Percentiles rank a stretch among this genome's conserved stretches.
These are phyloP conservation scores for Ganoderma lingzhi DNA, from an alignment of 1,284 basidiomycete species.

Conservation along the genomic window DNA sequence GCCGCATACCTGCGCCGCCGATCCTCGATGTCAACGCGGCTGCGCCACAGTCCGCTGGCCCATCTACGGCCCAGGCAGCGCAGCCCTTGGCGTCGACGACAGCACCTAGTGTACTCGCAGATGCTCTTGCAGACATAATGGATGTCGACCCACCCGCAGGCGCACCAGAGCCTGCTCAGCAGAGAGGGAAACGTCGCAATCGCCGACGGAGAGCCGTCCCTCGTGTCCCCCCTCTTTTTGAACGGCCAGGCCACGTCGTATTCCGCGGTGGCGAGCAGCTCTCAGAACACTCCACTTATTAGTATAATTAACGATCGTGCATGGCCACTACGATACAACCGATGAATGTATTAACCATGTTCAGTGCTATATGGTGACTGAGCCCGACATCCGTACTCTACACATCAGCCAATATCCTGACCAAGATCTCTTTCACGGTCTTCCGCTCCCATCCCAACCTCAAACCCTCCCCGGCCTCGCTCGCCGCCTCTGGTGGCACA, in stretches of 20 bases:
- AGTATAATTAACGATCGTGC: background rate
- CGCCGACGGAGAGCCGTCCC: constrained; percentile 31
- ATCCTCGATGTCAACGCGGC: constrained; percentile 31
- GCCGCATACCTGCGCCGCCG: constrained; percentile 71
- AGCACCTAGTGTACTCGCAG: background rate
- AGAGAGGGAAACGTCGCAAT: constrained; percentile 7
- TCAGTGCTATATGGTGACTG: background rate
- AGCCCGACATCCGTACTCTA: constrained; percentile 33
- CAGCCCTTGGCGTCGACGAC: background rate
- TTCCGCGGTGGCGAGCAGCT: constrained; percentile 64
- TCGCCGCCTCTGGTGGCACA: constrained; percentile 19
- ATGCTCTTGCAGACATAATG: constrained; percentile 13
- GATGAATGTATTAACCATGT: background rate
- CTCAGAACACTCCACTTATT: constrained; percentile 8
- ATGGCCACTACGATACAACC: background rate
- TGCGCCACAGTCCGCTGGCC: constrained; percentile 1
- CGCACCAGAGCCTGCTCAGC: constrained; percentile 8
- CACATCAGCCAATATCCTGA: constrained; percentile 62
- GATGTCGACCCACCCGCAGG: constrained; percentile 19
- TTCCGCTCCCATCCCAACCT: constrained; percentile 43
- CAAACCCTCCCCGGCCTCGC: constrained; percentile 14
- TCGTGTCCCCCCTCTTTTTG: constrained; percentile 61
- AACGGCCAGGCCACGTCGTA: constrained; percentile 68
- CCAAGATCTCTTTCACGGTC: constrained; percentile 66
- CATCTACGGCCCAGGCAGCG: constrained; percentile 7